A percentile compares a stretch with the other conserved stretches of the same genome.
Evolutionary conservation across 768 basidiomycete genomes (phyloP).

Genomic region (Filobasidium wieringae): DNA sequence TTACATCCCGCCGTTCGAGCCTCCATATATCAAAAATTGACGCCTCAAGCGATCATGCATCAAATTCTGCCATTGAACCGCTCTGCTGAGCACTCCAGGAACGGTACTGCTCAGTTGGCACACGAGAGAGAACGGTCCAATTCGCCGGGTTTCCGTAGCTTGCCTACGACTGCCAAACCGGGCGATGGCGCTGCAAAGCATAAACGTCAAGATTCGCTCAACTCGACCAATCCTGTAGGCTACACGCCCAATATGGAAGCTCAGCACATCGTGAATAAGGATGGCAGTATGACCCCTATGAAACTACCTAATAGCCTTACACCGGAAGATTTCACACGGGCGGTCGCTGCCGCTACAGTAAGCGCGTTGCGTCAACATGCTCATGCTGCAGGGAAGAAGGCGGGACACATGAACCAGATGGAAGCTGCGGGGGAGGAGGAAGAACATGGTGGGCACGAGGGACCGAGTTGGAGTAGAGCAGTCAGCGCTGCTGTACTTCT

Average conservation of each 20-base stretch:
- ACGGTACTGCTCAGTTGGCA: neutral
- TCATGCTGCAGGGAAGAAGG: slow-evolving; percentile 47
- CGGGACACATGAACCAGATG: slow-evolving; percentile 12
- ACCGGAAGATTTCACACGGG: slow-evolving; percentile 80
- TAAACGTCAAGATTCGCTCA: neutral
- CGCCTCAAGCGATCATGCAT: slow-evolving; percentile 36
- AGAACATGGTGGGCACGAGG: slow-evolving; percentile 77
- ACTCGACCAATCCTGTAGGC: neutral
- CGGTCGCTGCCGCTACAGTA: slow-evolving; percentile 87
- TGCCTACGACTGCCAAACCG: neutral
- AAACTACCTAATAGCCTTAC: slow-evolving; percentile 48
- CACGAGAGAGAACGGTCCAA: neutral
- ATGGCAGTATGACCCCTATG: slow-evolving; percentile 27
- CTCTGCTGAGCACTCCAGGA: neutral
- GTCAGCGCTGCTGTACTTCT: slow-evolving; percentile 82
- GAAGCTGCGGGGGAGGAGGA: slow-evolving; percentile 35
- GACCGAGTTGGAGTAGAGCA: slow-evolving; percentile 85
- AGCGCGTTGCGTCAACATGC: slow-evolving; percentile 62
- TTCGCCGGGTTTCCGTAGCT: neutral
- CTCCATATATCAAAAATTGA: slow-evolving; percentile 34
- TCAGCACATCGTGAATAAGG: slow-evolving; percentile 13
- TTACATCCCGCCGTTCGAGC: slow-evolving; percentile 35
- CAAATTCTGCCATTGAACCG: slow-evolving; percentile 27
- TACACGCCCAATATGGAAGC: slow-evolving; percentile 56
- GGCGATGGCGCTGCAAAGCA: neutral